Conservation (phyloP, 164 flowering plant species). For the Piper longum region DNA sequence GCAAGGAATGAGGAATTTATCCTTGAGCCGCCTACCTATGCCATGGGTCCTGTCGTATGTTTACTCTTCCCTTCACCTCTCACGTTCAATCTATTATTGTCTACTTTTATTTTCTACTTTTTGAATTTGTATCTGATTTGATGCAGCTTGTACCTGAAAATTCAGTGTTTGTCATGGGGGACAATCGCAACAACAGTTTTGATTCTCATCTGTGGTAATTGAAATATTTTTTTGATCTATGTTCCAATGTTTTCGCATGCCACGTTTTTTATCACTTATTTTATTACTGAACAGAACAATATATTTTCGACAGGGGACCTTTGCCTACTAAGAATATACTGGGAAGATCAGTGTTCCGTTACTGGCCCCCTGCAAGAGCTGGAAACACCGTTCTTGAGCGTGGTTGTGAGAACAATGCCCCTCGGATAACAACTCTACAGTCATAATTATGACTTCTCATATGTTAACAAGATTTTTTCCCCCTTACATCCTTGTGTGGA, state of each 20-base stretch:
- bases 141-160: conserved; percentile 67
- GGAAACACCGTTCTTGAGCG: conserved; percentile 56
- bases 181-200: conserved; percentile 95
- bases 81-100: not conserved
- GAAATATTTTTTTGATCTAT: not conserved
- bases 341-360: conserved; percentile 81
- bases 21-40: conserved; percentile 69
- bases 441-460: not conserved
- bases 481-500: not conserved
- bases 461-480: not conserved
- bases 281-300: not conserved
- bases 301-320: conserved; percentile 53
- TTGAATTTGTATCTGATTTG: not conserved
- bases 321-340: conserved; percentile 83
- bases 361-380: conserved; percentile 86
- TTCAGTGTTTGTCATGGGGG: conserved; percentile 93
- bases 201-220: conserved; percentile 93
- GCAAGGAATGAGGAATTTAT: conserved; percentile 56
- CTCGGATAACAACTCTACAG: not conserved
- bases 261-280: not conserved
- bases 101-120: not conserved
- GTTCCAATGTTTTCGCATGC: not conserved
- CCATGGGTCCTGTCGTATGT: conserved; percentile 62
- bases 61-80: not conserved
- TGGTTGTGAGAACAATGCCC: not conserved